Base-by-base conservation (phyloP, 2,329 filamentous ascomycete genomes). In the Aaosphaeria arxii region DNA sequence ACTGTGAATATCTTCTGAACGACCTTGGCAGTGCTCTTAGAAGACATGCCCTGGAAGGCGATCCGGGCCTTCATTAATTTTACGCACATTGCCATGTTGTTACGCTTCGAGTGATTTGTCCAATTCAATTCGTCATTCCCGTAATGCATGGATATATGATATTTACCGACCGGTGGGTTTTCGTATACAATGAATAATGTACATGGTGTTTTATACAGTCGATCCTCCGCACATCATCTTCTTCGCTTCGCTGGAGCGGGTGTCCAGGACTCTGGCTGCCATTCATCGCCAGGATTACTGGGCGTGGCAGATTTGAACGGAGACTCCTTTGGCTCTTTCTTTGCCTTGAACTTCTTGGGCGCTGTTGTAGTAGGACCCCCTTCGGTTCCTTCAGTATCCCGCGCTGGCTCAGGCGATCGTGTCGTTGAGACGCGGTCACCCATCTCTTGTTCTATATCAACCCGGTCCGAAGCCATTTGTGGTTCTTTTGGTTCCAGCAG, bases 211-310 rank as follows among this genome's bases (percentile, higher is more conserved):
- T 24, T 24, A 24, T 24, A 24, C 17, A 24, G 17, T 24, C 17
- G 17, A 24, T 24, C 17, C 17, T 43, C 9, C 41, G 7, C 41
- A 11, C 11, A 17, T 32, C 24, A 31, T 9, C 7, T 24, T 32
- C 9, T 43, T 32, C 68, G 66, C 48, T 60, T 63, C 41, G 67
- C 64, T 13, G 67, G 67, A 11, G 63, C 67, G 30, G 74, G 76
- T 13, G 68, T 67, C 76, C 76, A 78, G 7, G 60, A 58, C 47
- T 71, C 58, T 1, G 76, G 76, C 61, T 78, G 74, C 72, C 72
- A 77, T 6, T 72, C 72, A 46, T 77, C 71, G 24, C 74, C 64
- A 7, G 71, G 69, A 30, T 65, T 69, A 7, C 69, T 64, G 45
- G 64, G 68, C 6, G 61, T 54, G 24, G 63, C 52, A 39, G 69